Conservation (phyloP, 2,329 filamentous ascomycete species). For the Fusarium buxicola region DNA sequence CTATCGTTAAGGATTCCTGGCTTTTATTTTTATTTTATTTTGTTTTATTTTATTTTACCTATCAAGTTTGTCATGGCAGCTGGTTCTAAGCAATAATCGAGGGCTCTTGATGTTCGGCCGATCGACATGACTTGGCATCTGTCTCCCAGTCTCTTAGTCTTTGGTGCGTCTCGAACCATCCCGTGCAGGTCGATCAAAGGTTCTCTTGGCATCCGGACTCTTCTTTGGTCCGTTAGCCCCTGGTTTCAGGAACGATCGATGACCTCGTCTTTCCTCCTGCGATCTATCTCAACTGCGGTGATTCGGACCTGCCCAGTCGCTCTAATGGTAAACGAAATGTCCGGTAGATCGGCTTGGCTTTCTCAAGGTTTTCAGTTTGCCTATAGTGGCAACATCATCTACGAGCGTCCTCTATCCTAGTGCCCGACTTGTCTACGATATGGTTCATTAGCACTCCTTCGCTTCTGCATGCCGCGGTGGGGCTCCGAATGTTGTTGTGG, state of each 20-base stretch:
- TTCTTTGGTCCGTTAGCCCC: neutral
- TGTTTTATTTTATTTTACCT: too few relatives aligned
- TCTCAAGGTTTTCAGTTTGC: neutral
- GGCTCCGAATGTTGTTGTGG: neutral
- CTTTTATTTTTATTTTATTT: too few relatives aligned
- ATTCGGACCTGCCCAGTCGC: neutral
- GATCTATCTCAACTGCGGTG: neutral
- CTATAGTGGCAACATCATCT: neutral
- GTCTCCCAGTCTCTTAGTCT: neutral
- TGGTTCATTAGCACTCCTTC: conserved; percentile 14
- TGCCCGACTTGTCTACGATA: conserved; percentile 1
- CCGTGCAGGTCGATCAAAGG: conserved; percentile 1
- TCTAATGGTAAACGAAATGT: neutral
- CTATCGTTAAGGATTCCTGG: neutral
- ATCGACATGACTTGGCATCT: neutral
- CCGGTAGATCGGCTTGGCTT: conserved; percentile 2
- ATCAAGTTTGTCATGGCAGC: neutral
- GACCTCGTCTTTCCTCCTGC: neutral
- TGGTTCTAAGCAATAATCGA: neutral
- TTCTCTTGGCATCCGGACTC: conserved; percentile 8
- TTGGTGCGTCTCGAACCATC: neutral
- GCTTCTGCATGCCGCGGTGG: conserved; percentile 14
- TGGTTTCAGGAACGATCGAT: neutral
- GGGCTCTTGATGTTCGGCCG: neutral
- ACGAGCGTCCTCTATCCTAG: conserved; percentile 5